Percentiles rank a stretch among this genome's conserved stretches.
phyloP scores from a whole-genome alignment of 2,329 filamentous ascomycete genomes.

The Alternaria brassicicola region DNA sequence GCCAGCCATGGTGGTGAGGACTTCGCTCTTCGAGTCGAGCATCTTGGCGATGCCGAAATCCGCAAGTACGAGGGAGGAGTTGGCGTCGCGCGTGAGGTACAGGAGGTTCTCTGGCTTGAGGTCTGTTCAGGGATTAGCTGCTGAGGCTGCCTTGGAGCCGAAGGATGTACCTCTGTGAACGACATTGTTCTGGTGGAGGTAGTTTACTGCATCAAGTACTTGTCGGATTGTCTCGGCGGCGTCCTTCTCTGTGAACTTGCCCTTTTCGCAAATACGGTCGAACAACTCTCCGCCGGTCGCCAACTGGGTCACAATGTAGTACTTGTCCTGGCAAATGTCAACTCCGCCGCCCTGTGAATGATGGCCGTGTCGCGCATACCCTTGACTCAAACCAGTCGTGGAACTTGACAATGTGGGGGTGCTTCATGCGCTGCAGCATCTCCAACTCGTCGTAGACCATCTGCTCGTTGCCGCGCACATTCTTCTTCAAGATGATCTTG shows the following conservation, averaged over 20 bases:
- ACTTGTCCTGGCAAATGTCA: constrained; percentile 77
- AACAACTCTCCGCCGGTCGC: constrained; percentile 96
- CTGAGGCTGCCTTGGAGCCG: neutral
- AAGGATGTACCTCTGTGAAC: constrained; percentile 80
- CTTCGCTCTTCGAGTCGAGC: constrained; percentile 86
- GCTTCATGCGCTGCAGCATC: constrained; percentile 88
- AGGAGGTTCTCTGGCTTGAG: constrained; percentile 97
- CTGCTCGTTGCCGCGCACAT: constrained; percentile 95
- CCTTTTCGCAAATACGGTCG: constrained; percentile 96
- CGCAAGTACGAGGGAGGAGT: constrained; percentile 89
- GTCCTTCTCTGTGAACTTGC: constrained; percentile 98
- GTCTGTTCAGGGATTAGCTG: constrained; percentile 62
- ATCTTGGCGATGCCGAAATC: constrained; percentile 99
- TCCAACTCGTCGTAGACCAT: constrained; percentile 99
- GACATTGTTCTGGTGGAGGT: constrained; percentile 91
- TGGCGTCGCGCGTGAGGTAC: constrained; percentile 77
- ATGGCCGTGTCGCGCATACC: constrained; percentile 58
- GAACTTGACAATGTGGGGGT: constrained; percentile 96
- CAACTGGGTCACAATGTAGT: constrained; percentile 97
- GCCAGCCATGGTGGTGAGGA: constrained; percentile 96
- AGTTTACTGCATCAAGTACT: constrained; percentile 90
- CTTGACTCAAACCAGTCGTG: constrained; percentile 99
- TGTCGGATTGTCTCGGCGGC: constrained; percentile 94
- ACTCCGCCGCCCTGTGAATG: constrained; percentile 7
- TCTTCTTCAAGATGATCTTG: constrained; percentile 99